Evolutionary conservation across 495 filamentous ascomycete genomes (phyloP).

Genomic region (Aspergillus hancockii): DNA sequence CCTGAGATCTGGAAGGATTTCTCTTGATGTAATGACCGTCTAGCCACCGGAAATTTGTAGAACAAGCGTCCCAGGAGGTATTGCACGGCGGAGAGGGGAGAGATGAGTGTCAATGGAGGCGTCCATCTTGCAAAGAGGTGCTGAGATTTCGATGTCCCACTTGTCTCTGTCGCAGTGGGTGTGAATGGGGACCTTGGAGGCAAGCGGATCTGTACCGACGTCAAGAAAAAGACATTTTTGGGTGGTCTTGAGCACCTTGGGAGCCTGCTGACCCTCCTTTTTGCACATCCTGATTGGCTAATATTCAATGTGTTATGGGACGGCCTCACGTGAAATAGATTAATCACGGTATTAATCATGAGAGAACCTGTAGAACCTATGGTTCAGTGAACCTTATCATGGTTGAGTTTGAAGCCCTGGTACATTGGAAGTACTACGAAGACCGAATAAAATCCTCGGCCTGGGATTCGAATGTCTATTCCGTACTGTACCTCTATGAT

Average conservation of each 20-base stretch:
- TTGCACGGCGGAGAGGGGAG: neutral
- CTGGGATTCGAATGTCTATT: neutral
- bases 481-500: neutral
- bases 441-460: neutral
- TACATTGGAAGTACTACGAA: neutral
- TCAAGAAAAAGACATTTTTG: conserved; percentile 22
- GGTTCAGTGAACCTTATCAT: neutral
- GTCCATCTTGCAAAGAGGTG: conserved; percentile 15
- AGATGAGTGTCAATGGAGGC: neutral
- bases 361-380: neutral
- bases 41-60: neutral
- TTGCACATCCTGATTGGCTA: neutral
- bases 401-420: neutral
- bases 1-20: neutral
- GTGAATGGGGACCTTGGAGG: conserved; percentile 28
- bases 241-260: conserved; percentile 39
- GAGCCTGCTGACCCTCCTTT: conserved; percentile 22
- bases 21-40: neutral
- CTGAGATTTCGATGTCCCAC: conserved; percentile 13
- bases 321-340: conserved; percentile 8
- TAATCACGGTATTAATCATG: neutral
- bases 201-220: conserved; percentile 10
- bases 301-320: neutral
- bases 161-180: conserved; percentile 12
- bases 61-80: neutral